Evolutionary conservation across 2,329 filamentous ascomycete species (phyloP).

Genomic region (Macrophomina phaseolina): DNA sequence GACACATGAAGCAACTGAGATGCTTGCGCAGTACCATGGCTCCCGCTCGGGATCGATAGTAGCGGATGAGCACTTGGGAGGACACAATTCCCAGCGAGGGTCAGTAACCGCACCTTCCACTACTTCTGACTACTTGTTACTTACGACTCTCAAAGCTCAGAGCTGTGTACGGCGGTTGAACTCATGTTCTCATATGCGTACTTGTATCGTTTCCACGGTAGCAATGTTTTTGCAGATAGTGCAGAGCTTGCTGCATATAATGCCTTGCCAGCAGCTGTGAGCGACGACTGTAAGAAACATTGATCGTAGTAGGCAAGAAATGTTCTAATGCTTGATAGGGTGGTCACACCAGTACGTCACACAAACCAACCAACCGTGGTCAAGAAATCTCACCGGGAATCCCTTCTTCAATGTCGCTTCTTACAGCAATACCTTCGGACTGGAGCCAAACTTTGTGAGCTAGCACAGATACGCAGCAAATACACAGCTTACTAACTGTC

Average conservation of each 20-base stretch:
- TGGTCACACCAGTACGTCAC: constrained; percentile 60
- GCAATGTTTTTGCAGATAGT: constrained; percentile 51
- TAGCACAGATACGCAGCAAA: neutral
- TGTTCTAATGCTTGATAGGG: constrained; percentile 31
- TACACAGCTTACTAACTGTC: no score
- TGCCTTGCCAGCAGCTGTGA: constrained; percentile 54
- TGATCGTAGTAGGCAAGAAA: no score
- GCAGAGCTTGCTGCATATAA: constrained; percentile 57
- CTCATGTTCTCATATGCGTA: constrained; percentile 43
- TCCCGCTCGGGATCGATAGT: constrained; percentile 51
- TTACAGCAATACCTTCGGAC: neutral
- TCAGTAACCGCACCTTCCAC: constrained; percentile 26
- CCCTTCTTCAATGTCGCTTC: constrained; percentile 1
- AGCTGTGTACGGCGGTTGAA: constrained; percentile 46
- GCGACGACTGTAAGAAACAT: constrained; percentile 42
- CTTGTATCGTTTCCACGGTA: constrained; percentile 42
- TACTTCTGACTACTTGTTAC: no score
- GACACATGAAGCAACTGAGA: constrained; percentile 47
- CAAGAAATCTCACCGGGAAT: neutral
- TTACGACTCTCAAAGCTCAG: constrained; percentile 19
- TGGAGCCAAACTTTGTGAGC: constrained; percentile 5
- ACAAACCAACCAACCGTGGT: constrained; percentile 51
- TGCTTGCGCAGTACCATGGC: constrained; percentile 48
- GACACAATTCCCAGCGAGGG: constrained; percentile 44
- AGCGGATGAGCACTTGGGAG: constrained; percentile 50